Conservation (phyloP, 31 red algal species). For the Endocladia muricata region DNA sequence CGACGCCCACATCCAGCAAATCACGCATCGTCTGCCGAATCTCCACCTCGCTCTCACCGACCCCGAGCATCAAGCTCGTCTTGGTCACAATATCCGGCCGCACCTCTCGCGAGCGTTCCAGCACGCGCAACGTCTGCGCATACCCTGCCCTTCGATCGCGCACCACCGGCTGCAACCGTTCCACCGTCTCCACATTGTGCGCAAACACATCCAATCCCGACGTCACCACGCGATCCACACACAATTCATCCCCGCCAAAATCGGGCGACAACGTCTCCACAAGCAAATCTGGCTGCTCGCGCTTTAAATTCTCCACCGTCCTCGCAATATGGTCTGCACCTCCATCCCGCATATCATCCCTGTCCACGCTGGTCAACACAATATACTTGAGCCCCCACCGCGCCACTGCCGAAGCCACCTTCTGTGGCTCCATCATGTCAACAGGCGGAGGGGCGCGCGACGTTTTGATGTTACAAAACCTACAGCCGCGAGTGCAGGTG, state of each 20-base stretch:
- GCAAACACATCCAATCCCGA: conserved; percentile 92
- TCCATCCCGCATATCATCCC: conserved; percentile 92
- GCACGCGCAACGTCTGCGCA: conserved; percentile 65
- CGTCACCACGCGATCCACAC: conserved; percentile 57
- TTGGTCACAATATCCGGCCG: conserved; percentile 66
- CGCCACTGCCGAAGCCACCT: conserved; percentile 75
- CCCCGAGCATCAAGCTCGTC: conserved; percentile 94
- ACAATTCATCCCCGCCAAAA: conserved; percentile 70
- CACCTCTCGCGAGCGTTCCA: conserved; percentile 51
- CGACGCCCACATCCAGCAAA: conserved; percentile 62
- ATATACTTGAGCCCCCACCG: conserved; percentile 88
- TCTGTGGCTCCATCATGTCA: conserved; percentile 83
- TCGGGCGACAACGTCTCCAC: conserved; percentile 93
- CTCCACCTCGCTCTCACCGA: conserved; percentile 91
- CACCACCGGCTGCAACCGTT: conserved; percentile 71
- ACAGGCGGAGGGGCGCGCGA: conserved; percentile 50
- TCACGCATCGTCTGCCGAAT: conserved; percentile 75
- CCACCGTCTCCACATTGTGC: conserved; percentile 97
- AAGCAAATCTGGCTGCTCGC: conserved; percentile 34
- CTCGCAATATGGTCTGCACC: conserved; percentile 88
- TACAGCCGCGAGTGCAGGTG: conserved; percentile 95
- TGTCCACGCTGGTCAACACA: conserved; percentile 93
- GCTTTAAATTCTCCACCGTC: conserved; percentile 80
- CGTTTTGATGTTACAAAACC: conserved; percentile 98
- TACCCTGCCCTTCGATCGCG: conserved; percentile 86